Evolutionary conservation across 1,284 basidiomycete species (phyloP).

Genomic region (Flammula alnicola): DNA sequence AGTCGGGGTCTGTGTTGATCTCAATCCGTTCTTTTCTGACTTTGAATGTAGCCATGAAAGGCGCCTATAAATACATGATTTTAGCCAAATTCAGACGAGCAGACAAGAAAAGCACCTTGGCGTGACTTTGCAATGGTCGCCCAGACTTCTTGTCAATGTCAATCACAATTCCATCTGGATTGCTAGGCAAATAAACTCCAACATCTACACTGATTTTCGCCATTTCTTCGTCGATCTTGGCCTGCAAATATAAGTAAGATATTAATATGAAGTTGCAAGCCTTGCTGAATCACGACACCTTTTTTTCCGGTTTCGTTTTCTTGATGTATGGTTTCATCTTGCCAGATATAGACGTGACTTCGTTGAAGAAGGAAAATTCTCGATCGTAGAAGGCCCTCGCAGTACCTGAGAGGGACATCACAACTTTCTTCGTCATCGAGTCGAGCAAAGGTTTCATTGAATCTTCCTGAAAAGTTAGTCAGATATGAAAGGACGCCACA

Average conservation of each 20-base stretch:
- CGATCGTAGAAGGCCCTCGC: conserved; percentile 92
- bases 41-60: conserved; percentile 99
- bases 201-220: conserved; percentile 91
- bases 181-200: conserved; percentile 97
- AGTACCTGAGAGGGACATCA: conserved; percentile 87
- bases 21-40: conserved; percentile 82
- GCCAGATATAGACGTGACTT: conserved; percentile 97
- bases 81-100: not conserved
- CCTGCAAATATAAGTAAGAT: conserved; percentile 49
- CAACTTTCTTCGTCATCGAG: conserved; percentile 82
- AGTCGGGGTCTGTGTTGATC: conserved; percentile 69
- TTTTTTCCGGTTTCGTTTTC: conserved; percentile 96
- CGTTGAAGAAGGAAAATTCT: conserved; percentile 96
- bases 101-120: conserved; percentile 68
- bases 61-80: conserved; percentile 66
- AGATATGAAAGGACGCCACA: not conserved
- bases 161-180: conserved; percentile 95
- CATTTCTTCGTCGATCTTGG: conserved; percentile 99
- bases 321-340: conserved; percentile 98
- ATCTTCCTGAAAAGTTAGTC: conserved; percentile 69
- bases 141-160: conserved; percentile 98
- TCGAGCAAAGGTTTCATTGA: conserved; percentile 96
- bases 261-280: not conserved
- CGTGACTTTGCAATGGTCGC: conserved; percentile 94
- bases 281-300: conserved; percentile 53